Evolutionary conservation across 192 early-diverging fungal species (phyloP).

Genomic region (Backusella mclennaniae): DNA sequence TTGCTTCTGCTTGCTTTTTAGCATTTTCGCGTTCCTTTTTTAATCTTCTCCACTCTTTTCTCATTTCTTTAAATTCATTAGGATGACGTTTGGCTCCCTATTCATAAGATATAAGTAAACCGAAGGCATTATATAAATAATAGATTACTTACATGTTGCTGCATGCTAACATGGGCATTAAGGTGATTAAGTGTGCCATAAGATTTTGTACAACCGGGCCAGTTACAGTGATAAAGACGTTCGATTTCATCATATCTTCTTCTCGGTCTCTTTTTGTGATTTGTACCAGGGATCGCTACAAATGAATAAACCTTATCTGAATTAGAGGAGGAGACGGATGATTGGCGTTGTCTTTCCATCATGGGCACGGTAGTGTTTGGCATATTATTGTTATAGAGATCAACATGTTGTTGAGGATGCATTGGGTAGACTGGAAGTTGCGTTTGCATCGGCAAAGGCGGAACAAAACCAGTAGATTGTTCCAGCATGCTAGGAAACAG

Average conservation of each 20-base stretch:
- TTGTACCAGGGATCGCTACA: conserved; percentile 51
- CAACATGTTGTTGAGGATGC: background rate
- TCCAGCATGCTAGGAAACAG: background rate
- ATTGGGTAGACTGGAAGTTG: background rate
- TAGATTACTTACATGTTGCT: conserved; percentile 43
- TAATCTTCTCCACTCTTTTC: conserved; percentile 52
- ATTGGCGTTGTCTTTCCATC: background rate
- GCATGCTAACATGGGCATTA: conserved; percentile 62
- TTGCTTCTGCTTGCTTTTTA: conserved; percentile 20
- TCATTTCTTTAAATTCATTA: conserved; percentile 55
- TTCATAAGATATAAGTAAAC: background rate
- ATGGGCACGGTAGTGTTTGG: background rate
- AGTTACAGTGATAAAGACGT: conserved; percentile 56
- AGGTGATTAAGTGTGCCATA: conserved; percentile 63
- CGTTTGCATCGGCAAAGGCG: background rate
- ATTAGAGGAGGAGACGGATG: conserved; percentile 9
- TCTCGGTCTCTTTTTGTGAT: conserved; percentile 55
- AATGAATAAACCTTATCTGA: conserved; percentile 36
- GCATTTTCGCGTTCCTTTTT: conserved; percentile 45
- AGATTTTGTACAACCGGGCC: conserved; percentile 50
- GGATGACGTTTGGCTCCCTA: conserved; percentile 56
- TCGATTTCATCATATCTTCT: conserved; percentile 61
- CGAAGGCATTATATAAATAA: background rate
- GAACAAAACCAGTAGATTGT: background rate
- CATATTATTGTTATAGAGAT: background rate